Percentiles rank a stretch among this genome's conserved stretches.
Evolutionary conservation across 1,139 yeast species (phyloP).

Genomic region (Yamadazyma sp.): DNA sequence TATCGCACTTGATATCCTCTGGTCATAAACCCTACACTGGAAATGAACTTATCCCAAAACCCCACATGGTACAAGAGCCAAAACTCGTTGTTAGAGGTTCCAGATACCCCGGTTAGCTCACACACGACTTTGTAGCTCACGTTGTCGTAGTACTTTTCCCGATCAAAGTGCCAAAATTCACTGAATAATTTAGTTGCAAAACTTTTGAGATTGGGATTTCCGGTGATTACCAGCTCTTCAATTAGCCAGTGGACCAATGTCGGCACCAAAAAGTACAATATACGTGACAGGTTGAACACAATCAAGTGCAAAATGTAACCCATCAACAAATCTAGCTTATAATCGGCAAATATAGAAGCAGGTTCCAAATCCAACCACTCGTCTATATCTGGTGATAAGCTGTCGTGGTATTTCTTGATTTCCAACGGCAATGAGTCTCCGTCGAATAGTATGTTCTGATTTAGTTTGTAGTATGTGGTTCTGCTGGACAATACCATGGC

Average conservation of each 20-base stretch:
- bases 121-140: conserved; percentile 18
- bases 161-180: conserved; percentile 30
- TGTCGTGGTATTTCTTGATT: conserved; percentile 20
- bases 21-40: conserved; percentile 13
- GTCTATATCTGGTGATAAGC: conserved; percentile 35
- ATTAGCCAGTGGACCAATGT: conserved; percentile 37
- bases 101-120: conserved; percentile 19
- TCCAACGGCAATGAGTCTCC: conserved; percentile 25
- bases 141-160: conserved; percentile 15
- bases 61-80: conserved; percentile 29
- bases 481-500: conserved; percentile 33
- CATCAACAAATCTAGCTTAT: conserved; percentile 25
- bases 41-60: conserved; percentile 32
- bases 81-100: conserved; percentile 19
- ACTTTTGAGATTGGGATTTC: conserved; percentile 5
- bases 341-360: conserved; percentile 16
- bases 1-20: conserved; percentile 10
- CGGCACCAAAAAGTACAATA: conserved; percentile 34
- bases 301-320: conserved; percentile 39
- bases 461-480: conserved; percentile 34
- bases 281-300: conserved; percentile 32
- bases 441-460: conserved; percentile 34
- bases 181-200: conserved; percentile 19
- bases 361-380: conserved; percentile 41
- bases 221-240: conserved; percentile 21